Base-by-base conservation (phyloP, 2,329 filamentous ascomycete genomes). In the Fusarium guadeloupense region DNA sequence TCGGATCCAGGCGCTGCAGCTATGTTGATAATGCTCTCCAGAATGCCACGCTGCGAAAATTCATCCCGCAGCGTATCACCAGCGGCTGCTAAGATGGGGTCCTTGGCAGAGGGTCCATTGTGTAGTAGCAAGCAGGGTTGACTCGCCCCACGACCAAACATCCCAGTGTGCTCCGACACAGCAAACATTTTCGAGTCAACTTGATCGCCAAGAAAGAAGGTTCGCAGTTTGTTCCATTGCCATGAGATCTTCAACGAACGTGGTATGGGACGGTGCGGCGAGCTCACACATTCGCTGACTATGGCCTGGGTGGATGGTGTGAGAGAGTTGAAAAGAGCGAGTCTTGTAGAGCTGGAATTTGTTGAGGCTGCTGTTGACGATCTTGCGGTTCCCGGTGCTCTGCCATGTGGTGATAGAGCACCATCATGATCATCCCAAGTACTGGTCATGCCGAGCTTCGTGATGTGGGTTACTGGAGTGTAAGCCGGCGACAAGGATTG, bases 181-280 rank as follows among this genome's bases (percentile, higher is more conserved):
- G 60, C 60, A 19, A 63, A 63, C 49, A 63, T 64, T 19, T 63
- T 63, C 19, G 59, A 55, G 19, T 31, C 51, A 26, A 31, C 14
- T 17, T 63, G 59, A 34, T 60, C 54, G 25, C 60, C 60, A 16
- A 63, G 56, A 16, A 56, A 63, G 41, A 63, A 63, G 34, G 57
- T 63, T 37, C 60, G 37, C 19, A 63, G 26, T 30, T 63, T 63
- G 34, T 63, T 63, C 60, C 60, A 63, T 39, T 63, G 60, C 60
- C 60, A 63, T 19, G 55, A 64, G 42, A 63, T 63, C 41, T 63
- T 63, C n/a, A 63, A 33, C 14, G 28, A 20, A 19, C 35, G 58
- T 10, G 60, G 60, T 16, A 63, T 20, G 28, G 38, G 49, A 17
- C 60, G 60, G 21, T 63, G 64, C 20, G 60, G 60, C 14, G 37